Evolutionary conservation across 805 yeast genomes (phyloP).

Genomic region (Starmerella stellata): DNA sequence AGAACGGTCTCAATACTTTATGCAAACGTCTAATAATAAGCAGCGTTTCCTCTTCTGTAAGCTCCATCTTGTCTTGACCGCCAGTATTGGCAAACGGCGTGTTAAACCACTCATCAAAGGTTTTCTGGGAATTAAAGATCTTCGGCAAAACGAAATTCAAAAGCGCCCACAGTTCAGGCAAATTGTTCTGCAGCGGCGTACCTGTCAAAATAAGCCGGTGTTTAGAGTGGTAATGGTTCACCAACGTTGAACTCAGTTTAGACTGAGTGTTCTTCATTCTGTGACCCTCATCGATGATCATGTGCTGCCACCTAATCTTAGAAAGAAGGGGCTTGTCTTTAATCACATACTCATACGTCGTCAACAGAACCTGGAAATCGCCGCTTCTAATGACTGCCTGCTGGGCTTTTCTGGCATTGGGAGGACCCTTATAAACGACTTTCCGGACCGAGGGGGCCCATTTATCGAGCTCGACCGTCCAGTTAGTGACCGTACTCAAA

Average conservation of each 20-base stretch:
- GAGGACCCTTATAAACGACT: constrained; percentile 83
- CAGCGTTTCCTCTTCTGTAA: constrained; percentile 89
- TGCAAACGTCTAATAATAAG: constrained; percentile 88
- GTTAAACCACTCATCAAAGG: constrained; percentile 97
- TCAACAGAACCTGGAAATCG: constrained; percentile 73
- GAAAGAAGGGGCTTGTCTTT: constrained; percentile 69
- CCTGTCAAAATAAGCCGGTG: constrained; percentile 86
- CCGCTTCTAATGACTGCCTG: constrained; percentile 54
- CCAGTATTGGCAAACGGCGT: constrained; percentile 98
- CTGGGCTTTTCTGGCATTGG: constrained; percentile 61
- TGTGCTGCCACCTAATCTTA: constrained; percentile 80
- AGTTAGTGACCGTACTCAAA: constrained; percentile 77
- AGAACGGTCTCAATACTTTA: constrained; percentile 85
- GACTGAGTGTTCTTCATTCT: constrained; percentile 90
- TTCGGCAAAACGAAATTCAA: constrained; percentile 87
- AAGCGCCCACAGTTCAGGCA: constrained; percentile 94
- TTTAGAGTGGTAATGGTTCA: constrained; percentile 66
- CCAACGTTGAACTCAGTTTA: constrained; percentile 67
- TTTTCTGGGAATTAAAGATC: constrained; percentile 87
- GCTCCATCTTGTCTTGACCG: constrained; percentile 77
- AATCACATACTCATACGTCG: constrained; percentile 88
- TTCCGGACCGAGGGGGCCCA: constrained; percentile 86
- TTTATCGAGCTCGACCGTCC: constrained; percentile 90
- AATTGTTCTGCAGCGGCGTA: constrained; percentile 85
- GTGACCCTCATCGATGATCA: constrained; percentile 98